Conservation (phyloP, 1,284 basidiomycete species). For the Ceraceosorus guamensis region DNA sequence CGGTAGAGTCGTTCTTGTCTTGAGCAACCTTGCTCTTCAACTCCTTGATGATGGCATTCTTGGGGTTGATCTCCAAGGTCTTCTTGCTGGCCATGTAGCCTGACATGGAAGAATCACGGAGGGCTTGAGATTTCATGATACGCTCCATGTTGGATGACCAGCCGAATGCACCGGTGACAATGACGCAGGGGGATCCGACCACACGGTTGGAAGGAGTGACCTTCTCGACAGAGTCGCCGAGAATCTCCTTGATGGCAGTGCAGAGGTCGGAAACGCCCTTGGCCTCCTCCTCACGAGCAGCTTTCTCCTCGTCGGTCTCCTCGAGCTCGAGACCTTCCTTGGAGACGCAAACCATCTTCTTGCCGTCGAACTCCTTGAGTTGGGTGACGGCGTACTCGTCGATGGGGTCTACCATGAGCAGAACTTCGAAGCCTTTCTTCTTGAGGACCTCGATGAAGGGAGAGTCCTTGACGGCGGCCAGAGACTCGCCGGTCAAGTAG, state of each 20-base stretch:
- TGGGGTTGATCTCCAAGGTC: constrained; percentile 95
- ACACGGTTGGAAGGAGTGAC: constrained; percentile 90
- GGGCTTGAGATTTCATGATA: constrained; percentile 99
- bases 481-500: constrained; percentile 89
- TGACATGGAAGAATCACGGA: constrained; percentile 97
- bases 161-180: constrained; percentile 93
- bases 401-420: constrained; percentile 83
- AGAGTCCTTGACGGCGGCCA: constrained; percentile 82
- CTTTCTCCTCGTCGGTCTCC: constrained; percentile 98
- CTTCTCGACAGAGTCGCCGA: constrained; percentile 99
- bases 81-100: constrained; percentile 93
- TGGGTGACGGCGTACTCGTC: constrained; percentile 63
- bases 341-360: constrained; percentile 95
- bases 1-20: constrained; percentile 92
- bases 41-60: constrained; percentile 91
- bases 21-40: constrained; percentile 87
- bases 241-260: constrained; percentile 92
- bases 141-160: constrained; percentile 99
- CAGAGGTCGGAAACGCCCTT: constrained; percentile 81
- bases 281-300: constrained; percentile 75
- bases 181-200: constrained; percentile 47
- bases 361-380: constrained; percentile 98
- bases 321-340: constrained; percentile 99
- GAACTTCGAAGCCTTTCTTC: constrained; percentile 99
- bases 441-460: constrained; percentile 99